These are phyloP conservation scores for Silene conica DNA, from an alignment of 148 eudicot genomes.

Conservation along the genomic window DNA sequence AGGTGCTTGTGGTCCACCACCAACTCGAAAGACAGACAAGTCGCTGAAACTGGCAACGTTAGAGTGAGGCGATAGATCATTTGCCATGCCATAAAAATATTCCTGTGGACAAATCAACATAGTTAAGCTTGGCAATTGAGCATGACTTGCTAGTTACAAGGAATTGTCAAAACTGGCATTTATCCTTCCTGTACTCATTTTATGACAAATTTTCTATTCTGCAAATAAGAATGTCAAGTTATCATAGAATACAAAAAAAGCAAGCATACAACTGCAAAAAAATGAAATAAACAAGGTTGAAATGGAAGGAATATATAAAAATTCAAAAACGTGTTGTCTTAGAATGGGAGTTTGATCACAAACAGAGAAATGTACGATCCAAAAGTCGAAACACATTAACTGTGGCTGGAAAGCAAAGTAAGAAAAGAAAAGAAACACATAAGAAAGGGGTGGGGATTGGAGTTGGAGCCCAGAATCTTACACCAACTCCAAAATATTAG, in stretches of 20 bases:
- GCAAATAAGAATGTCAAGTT: no score
- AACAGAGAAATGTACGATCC: background rate
- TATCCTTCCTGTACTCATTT: no score
- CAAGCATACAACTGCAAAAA: no score
- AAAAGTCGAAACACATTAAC: background rate
- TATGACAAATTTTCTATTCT: no score
- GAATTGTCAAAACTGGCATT: background rate
- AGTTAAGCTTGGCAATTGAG: constrained; percentile 2
- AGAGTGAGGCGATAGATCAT: constrained; percentile 92
- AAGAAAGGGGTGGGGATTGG: background rate
- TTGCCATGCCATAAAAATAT: constrained; percentile 83
- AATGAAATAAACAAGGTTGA: background rate
- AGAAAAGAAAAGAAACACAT: background rate
- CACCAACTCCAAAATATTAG: background rate
- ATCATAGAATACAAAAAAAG: no score
- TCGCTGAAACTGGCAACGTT: constrained; percentile 69
- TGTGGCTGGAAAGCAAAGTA: background rate
- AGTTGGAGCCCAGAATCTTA: background rate
- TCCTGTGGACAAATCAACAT: constrained; percentile 46
- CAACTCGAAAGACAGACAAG: constrained; percentile 61
- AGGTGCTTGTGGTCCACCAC: constrained; percentile 98
- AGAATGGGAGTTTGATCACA: background rate
- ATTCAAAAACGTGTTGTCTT: background rate
- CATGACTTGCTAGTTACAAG: background rate
- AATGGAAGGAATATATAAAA: background rate